A percentile compares a stretch with the other conserved stretches of the same genome.
Conservation (phyloP, 2,329 filamentous ascomycete species). For the Colletotrichum falcatum region DNA sequence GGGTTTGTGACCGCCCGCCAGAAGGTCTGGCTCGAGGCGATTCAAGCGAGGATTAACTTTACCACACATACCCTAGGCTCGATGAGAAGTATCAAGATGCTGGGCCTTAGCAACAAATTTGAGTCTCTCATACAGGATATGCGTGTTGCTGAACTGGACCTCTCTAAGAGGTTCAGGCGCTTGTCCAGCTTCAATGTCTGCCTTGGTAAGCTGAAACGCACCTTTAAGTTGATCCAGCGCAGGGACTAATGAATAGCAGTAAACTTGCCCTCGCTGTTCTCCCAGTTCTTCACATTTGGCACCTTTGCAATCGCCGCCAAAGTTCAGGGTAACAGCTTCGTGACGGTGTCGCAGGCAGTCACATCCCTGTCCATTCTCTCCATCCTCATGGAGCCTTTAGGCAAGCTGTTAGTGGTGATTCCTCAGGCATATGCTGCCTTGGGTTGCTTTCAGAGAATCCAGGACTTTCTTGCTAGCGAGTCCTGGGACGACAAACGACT, state of each 20-base stretch:
- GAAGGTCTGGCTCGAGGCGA: constrained; percentile 59
- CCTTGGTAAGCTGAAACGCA: constrained; percentile 24
- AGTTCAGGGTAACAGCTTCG: constrained; percentile 24
- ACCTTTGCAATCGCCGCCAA: constrained; percentile 36
- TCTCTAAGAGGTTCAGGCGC: constrained; percentile 53
- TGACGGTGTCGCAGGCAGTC: constrained; percentile 20
- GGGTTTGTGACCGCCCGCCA: constrained; percentile 23
- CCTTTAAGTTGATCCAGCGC: constrained; percentile 3
- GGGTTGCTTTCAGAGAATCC: constrained; percentile 45
- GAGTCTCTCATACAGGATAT: constrained; percentile 50
- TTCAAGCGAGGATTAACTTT: constrained; percentile 24
- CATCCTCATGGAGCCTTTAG: constrained; percentile 26
- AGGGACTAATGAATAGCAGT: constrained; percentile 20
- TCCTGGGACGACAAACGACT: constrained; percentile 28
- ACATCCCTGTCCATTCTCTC: constrained; percentile 24
- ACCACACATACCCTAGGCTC: constrained; percentile 18
- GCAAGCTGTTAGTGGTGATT: constrained; percentile 42
- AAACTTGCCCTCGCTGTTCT: constrained; percentile 24
- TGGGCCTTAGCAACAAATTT: constrained; percentile 45
- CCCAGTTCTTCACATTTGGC: constrained; percentile 24
- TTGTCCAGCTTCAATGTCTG: constrained; percentile 42
- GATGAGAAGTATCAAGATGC: constrained; percentile 27
- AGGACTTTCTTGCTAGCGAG: constrained; percentile 42
- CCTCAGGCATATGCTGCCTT: constrained; percentile 42
- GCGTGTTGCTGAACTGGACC: constrained; percentile 52